Base-by-base conservation (phyloP, 2,329 filamentous ascomycete species). In the Colletotrichum camelliae region DNA sequence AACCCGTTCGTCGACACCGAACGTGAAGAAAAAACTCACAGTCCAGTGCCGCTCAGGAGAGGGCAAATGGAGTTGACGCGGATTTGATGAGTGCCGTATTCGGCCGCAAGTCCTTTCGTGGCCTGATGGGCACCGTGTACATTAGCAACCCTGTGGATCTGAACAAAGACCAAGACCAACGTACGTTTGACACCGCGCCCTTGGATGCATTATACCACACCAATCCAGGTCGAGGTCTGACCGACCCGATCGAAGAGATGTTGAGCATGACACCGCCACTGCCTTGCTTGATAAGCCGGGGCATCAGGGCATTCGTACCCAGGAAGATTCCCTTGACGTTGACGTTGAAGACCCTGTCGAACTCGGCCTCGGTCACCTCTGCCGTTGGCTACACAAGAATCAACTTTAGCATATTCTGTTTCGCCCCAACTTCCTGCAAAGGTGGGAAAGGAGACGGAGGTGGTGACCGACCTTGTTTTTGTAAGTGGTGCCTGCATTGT, bases 181-280 rank as follows among this genome's bases (percentile, higher is more conserved):
- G 5, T 33, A 76, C 77, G 65, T 89, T 93, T 78, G 89, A 89
- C 13, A 93, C 89, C 1, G 93, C 93, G 0, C 90, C 92, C 81
- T 94, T 94, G 58, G 89, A 91, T 1, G 92, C 91, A 80, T 94
- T 94, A 80, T 94, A 94, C 92, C 93, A 94, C 2, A 92, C 92
- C 61, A 94, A 80, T 0, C 91, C 90, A 0, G 91, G 91, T 29
- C 93, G 86, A 0, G 93, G 93, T 31, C 93, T 84, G 9, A 70
- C n/a, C 6, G 94, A 94, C 9, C 96, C 94, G 24, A 96, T 93
- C 55, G 92, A 94, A 7, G 94, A 94, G 4, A 94, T 96, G 87
- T 96, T 96, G 88, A 79, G 57, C 52, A 96, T 94, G 82, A 96
- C 91, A 82, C 92, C 94, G 33, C 91, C 93, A 78, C 89, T 90